Percentiles rank a stretch among this genome's conserved stretches.
Evolutionary conservation across 192 early-diverging fungal genomes (phyloP).

Genomic region (Entomortierella chlamydospora): DNA sequence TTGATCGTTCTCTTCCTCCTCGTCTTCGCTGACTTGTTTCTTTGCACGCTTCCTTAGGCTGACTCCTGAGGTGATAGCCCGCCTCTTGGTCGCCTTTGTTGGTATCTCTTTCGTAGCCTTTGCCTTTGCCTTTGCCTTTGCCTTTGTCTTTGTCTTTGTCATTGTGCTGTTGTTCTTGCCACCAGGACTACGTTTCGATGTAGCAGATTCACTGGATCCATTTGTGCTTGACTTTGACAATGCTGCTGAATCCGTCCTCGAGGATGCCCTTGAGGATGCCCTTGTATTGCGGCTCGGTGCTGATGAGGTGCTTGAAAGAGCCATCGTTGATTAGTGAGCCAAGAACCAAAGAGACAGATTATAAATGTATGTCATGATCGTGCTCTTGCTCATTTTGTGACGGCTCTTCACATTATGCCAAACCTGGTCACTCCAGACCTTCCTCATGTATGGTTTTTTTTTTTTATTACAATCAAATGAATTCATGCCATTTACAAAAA

Average conservation of each 20-base stretch:
- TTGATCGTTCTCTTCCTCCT: not conserved
- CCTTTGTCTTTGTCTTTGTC: not conserved
- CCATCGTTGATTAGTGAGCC: slow-evolving; percentile 4
- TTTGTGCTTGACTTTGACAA: not conserved
- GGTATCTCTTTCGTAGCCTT: not conserved
- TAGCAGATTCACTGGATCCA: not conserved
- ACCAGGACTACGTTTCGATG: not conserved
- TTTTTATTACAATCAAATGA: too few relatives aligned
- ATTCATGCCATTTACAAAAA: too few relatives aligned
- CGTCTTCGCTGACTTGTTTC: slow-evolving; percentile 3
- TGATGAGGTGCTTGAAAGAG: slow-evolving; percentile 6
- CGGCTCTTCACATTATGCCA: too few relatives aligned
- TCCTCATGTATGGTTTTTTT: too few relatives aligned
- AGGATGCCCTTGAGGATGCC: slow-evolving; percentile 10
- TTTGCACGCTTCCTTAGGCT: slow-evolving; percentile 10
- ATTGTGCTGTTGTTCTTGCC: not conserved
- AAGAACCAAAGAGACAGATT: too few relatives aligned
- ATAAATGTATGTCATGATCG: too few relatives aligned
- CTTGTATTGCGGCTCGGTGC: not conserved
- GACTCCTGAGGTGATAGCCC: not conserved
- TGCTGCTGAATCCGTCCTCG: not conserved
- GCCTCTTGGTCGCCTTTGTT: slow-evolving; percentile 7
- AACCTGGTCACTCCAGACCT: too few relatives aligned
- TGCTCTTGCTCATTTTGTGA: too few relatives aligned
- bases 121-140: too few relatives aligned